Conservation (phyloP, 2,329 filamentous ascomycete genomes). For the Trichophyton equinum region DNA sequence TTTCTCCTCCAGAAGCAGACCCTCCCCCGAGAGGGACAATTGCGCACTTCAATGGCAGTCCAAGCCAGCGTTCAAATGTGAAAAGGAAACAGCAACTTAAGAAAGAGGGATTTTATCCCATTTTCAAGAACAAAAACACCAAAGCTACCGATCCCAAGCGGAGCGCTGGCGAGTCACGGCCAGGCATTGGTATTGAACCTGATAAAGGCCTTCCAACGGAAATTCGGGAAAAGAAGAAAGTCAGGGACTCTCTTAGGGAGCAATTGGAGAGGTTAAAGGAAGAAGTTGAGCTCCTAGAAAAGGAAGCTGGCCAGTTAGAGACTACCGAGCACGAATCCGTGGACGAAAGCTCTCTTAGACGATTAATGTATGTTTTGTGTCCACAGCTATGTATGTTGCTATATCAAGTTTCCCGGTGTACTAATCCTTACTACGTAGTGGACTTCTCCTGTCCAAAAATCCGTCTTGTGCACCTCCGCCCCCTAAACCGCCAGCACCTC, state of each 20-base stretch:
- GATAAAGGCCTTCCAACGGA: constrained; percentile 15
- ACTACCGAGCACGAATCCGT: constrained; percentile 21
- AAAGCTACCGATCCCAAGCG: not conserved
- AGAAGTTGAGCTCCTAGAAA: constrained; percentile 46
- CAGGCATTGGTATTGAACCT: not conserved
- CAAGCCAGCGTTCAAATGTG: not conserved
- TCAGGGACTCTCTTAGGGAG: constrained; percentile 42
- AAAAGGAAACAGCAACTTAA: not conserved
- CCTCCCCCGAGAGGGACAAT: not conserved
- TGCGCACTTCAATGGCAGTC: not conserved
- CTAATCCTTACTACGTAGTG: constrained; percentile 20
- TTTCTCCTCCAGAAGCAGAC: not conserved
- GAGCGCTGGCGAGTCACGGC: not conserved
- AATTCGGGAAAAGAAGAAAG: constrained; percentile 37
- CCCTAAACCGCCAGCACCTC: constrained; percentile 15
- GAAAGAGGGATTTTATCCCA: not conserved
- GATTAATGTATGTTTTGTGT: constrained; percentile 23
- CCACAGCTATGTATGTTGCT: not conserved
- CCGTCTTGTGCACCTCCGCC: constrained; percentile 17
- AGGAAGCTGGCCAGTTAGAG: constrained; percentile 41
- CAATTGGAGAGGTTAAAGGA: constrained; percentile 46
- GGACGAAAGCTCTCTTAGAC: constrained; percentile 24
- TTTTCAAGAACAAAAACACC: not conserved
- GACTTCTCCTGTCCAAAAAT: constrained; percentile 21
- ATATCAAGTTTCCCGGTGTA: not conserved